Conservation (phyloP, 2,329 filamentous ascomycete genomes). For the Fusarium heterosporum region DNA sequence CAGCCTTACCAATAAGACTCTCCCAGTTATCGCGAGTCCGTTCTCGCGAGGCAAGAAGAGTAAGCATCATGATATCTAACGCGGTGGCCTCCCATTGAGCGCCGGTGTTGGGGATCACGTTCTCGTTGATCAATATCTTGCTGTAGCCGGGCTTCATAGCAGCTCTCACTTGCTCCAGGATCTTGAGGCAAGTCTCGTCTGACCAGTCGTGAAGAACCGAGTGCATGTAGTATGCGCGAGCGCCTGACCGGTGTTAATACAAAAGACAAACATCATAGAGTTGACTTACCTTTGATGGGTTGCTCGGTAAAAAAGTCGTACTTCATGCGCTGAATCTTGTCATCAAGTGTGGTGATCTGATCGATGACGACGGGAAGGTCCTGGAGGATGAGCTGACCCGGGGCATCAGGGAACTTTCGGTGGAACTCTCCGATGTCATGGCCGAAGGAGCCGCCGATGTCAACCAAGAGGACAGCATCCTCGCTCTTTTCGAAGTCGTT, state of each 20-base stretch:
- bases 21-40: conserved; percentile 53
- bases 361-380: conserved; percentile 58
- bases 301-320: conserved; percentile 62
- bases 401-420: conserved; percentile 51
- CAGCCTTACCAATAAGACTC: conserved; percentile 49
- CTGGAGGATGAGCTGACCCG: conserved; percentile 61
- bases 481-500: conserved; percentile 44
- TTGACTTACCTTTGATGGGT: conserved; percentile 54
- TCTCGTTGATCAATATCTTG: conserved; percentile 54
- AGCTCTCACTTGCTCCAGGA: conserved; percentile 49
- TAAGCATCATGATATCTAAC: conserved; percentile 54
- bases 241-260: conserved; percentile 43
- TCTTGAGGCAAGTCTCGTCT: conserved; percentile 49
- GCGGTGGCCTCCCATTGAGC: conserved; percentile 53
- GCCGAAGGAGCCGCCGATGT: conserved; percentile 52
- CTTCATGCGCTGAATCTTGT: conserved; percentile 51
- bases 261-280: background rate
- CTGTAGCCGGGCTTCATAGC: conserved; percentile 56
- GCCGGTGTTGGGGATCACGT: conserved; percentile 51
- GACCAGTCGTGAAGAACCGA: conserved; percentile 58
- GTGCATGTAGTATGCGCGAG: conserved; percentile 56
- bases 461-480: conserved; percentile 49
- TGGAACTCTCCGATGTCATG: conserved; percentile 52
- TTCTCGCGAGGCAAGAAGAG: conserved; percentile 49
- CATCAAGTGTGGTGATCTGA: conserved; percentile 48